Percentiles rank a stretch among this genome's conserved stretches.
Evolutionary conservation across 257 asterid genomes (phyloP).

Genomic region (Nicotiana paniculata): DNA sequence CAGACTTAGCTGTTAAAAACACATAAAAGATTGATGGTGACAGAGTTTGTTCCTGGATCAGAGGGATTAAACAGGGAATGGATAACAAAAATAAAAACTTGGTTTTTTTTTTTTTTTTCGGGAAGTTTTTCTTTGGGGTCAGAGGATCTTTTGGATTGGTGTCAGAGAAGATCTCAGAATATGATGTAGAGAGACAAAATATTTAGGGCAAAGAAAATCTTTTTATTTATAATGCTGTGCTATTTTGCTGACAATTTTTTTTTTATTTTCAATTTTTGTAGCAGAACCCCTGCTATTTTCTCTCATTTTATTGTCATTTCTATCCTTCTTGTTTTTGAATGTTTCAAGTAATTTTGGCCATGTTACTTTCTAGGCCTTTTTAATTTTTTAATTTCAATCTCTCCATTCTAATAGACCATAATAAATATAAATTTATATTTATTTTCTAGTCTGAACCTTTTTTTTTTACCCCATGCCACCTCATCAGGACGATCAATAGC

Average conservation of each 20-base stretch:
- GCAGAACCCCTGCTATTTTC: not conserved
- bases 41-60: constrained; percentile 94
- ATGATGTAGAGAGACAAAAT: constrained; percentile 10
- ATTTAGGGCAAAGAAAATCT: not conserved
- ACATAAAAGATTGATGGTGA: constrained; percentile 70
- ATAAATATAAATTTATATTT: too few relatives aligned
- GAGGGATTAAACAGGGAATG: constrained; percentile 39
- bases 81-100: constrained; percentile 49
- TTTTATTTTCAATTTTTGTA: not conserved
- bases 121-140: constrained; percentile 31
- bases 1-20: constrained; percentile 81
- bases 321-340: too few relatives aligned
- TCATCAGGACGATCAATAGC: too few relatives aligned
- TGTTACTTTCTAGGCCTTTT: not conserved
- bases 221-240: not conserved
- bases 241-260: not conserved
- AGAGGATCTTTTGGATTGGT: constrained; percentile 38
- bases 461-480: too few relatives aligned
- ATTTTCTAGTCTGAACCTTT: too few relatives aligned
- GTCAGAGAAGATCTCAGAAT: constrained; percentile 88
- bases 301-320: constrained; percentile 16
- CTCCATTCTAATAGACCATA: too few relatives aligned
- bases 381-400: not conserved
- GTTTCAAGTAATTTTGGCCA: not conserved
- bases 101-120: constrained; percentile 10